These are phyloP conservation scores for Lachancea lanzarotensis DNA, from an alignment of 805 yeast species.

Conservation along the genomic window DNA sequence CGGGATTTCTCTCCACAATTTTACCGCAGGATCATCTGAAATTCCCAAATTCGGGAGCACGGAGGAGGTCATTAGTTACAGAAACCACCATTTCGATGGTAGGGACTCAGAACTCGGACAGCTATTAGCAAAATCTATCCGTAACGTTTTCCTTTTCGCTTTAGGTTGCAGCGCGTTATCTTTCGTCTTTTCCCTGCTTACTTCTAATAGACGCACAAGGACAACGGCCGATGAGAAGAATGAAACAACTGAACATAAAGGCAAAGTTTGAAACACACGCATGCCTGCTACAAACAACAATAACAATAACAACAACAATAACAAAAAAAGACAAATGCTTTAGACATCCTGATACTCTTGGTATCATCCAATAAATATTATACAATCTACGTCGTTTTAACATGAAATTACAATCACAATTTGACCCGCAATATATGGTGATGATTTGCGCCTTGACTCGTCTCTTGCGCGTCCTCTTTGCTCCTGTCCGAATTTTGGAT, in stretches of 20 bases:
- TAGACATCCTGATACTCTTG: too few species aligned
- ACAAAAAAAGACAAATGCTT: too few species aligned
- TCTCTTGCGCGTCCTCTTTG: too few species aligned
- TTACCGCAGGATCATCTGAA: constrained; percentile 5
- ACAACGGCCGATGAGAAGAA: not conserved
- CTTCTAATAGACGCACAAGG: constrained; percentile 2
- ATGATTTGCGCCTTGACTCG: too few species aligned
- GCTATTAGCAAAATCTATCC: constrained; percentile 7
- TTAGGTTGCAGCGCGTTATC: constrained; percentile 4
- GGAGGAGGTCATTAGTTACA: constrained; percentile 16
- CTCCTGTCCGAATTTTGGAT: too few species aligned
- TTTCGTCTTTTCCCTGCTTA: constrained; percentile 5
- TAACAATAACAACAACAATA: too few species aligned
- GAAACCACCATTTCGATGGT: constrained; percentile 18
- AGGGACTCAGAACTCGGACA: constrained; percentile 9
- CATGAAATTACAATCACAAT: too few species aligned
- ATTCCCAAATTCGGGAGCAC: constrained; percentile 9
- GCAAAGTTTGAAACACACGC: not conserved
- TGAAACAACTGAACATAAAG: not conserved
- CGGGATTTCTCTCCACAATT: constrained; percentile 15
- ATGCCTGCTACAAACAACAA: too few species aligned
- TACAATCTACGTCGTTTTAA: too few species aligned
- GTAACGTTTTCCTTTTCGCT: constrained; percentile 15
- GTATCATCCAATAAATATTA: too few species aligned
- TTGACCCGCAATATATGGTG: too few species aligned